Evolutionary conservation across 2,329 filamentous ascomycete species (phyloP), one percentile per base, ranked within the genome.

Genomic region (Claviceps digitariae): DNA sequence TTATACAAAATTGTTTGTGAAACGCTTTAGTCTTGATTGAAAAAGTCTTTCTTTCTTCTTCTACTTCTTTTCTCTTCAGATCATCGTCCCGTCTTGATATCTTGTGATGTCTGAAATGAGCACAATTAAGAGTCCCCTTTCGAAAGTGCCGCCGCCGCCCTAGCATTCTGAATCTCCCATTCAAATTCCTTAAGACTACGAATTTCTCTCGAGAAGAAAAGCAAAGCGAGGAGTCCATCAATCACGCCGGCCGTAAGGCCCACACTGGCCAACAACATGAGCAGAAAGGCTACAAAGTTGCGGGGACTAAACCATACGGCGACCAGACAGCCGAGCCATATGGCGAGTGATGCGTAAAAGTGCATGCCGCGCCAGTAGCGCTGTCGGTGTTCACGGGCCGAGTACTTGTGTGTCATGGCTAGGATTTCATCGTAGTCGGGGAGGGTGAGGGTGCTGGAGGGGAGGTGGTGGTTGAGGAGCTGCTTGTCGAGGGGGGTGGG

Each of bases 191-290:
- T 84, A 52, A 98, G 71, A 4, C 86, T 84, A 55, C 89, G 78
- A 55, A 96, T 69, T 71, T 98, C 93, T 56, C 82, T 83, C 12
- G 85, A 83, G 55, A 95, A 84, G 66, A 98, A 98, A 49, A 97
- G 68, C 0, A 93, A 77, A 0, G 90, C 86, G 65, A 97, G 87
- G 43, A 97, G 69, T 0, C 91, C 90, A 64, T 96, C 87, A 21
- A 96, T 66, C 2, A 89, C 79, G 0, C 91, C 91, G 4, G 83
- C 82, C 17, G 78, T 78, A 36, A 97, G 75, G 2, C 83, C 81
- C 17, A 97, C 67, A n/a, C 84, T 89, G 64, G 85, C 87, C 21
- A 95, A 64, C 2, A 97, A 69, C 69, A 90, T 81, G 50, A 97
- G 73, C 9, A 93, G 73, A 64, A 96, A 96, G 0, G 86, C 73